Evolutionary conservation across 768 basidiomycete genomes (phyloP).

Genomic region (Leccinum fibrillosum): DNA sequence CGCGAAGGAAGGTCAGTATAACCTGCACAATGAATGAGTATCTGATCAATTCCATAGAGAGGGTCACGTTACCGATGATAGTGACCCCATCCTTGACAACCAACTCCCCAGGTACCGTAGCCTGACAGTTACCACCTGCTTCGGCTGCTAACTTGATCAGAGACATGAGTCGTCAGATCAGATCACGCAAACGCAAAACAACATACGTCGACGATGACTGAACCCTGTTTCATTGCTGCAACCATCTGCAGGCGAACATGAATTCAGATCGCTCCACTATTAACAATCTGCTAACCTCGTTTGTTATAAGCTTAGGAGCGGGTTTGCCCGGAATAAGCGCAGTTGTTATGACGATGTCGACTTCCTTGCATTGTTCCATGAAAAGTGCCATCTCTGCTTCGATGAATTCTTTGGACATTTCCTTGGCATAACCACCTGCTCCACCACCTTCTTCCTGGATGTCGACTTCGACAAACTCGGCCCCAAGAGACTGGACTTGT

Average conservation of each 20-base stretch:
- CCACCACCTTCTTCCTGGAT: conserved; percentile 81
- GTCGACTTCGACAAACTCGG: conserved; percentile 83
- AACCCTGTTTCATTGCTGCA: conserved; percentile 89
- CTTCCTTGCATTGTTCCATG: conserved; percentile 83
- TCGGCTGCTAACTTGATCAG: conserved; percentile 58
- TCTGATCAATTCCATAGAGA: not conserved
- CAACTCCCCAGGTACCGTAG: conserved; percentile 75
- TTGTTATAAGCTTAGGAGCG: conserved; percentile 80
- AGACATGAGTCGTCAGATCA: conserved; percentile 13
- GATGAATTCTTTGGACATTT: conserved; percentile 88
- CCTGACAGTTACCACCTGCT: conserved; percentile 87
- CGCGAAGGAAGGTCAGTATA: conserved; percentile 87
- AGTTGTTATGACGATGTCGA: conserved; percentile 87
- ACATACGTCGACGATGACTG: conserved; percentile 72
- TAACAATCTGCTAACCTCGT: conserved; percentile 40
- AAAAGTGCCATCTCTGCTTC: conserved; percentile 88
- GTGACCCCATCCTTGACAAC: conserved; percentile 72
- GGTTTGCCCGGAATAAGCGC: conserved; percentile 85
- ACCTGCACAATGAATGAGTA: conserved; percentile 38
- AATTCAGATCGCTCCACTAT: not conserved
- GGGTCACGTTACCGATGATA: conserved; percentile 56
- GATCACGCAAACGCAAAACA: not conserved
- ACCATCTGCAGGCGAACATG: conserved; percentile 52
- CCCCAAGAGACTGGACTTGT: conserved; percentile 87
- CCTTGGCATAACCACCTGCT: conserved; percentile 83